Percentiles rank a stretch among this genome's conserved stretches.
These are phyloP conservation scores for Rhizopus sp. DNA, from an alignment of 371 early-diverging fungal genomes.

Conservation along the genomic window DNA sequence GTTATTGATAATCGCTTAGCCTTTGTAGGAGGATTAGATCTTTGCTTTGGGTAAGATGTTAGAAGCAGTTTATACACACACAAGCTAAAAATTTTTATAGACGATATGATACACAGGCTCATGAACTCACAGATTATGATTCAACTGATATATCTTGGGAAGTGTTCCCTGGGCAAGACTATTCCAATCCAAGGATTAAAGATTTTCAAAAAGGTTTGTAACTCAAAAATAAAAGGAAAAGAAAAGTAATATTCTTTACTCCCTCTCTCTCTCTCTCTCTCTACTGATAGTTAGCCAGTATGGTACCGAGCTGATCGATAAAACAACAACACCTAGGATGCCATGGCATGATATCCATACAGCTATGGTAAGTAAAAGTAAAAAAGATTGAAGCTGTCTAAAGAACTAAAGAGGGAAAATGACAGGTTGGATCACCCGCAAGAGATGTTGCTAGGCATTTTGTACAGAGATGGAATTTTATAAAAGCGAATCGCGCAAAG, in stretches of 20 bases:
- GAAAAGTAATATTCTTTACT: not conserved
- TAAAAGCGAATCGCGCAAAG: conserved; percentile 66
- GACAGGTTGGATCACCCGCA: conserved; percentile 69
- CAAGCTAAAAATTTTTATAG: conserved; percentile 32
- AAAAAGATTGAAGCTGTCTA: not conserved
- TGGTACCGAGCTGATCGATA: conserved; percentile 38
- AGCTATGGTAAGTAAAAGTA: conserved; percentile 49
- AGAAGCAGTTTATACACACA: not conserved
- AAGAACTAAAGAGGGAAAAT: not conserved
- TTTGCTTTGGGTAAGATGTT: conserved; percentile 74
- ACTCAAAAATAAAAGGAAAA: not conserved
- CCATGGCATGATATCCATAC: conserved; percentile 94
- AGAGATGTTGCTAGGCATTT: conserved; percentile 90
- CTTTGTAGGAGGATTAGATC: conserved; percentile 91
- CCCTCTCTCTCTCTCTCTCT: not conserved
- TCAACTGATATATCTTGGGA: conserved; percentile 34
- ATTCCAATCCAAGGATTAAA: conserved; percentile 87
- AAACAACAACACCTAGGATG: conserved; percentile 68
- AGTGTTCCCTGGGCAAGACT: conserved; percentile 90
- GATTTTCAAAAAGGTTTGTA: conserved; percentile 76
- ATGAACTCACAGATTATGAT: conserved; percentile 73
- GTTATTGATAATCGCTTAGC: conserved; percentile 83
- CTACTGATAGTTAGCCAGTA: conserved; percentile 35
- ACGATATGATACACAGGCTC: conserved; percentile 82
- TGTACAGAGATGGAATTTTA: conserved; percentile 91